Conservation (phyloP, 2,329 filamentous ascomycete species). For the Fusarium sp. region DNA sequence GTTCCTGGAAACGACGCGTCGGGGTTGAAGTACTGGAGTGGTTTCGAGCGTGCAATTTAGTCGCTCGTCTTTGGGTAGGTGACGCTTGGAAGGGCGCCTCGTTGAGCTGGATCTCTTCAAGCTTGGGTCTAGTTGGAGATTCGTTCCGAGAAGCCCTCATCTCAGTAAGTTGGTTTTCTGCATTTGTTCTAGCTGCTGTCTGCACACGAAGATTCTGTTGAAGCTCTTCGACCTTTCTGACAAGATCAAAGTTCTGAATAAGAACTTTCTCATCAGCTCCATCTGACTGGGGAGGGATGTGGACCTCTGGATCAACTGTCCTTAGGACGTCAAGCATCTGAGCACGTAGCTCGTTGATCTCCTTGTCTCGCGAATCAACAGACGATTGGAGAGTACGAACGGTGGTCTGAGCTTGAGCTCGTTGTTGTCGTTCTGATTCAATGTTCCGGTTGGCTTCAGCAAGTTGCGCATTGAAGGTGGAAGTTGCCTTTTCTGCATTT, state of each 20-base stretch:
- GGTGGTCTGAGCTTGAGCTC: constrained; percentile 85
- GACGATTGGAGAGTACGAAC: constrained; percentile 82
- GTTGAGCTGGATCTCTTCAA: constrained; percentile 90
- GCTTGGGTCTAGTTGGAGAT: constrained; percentile 75
- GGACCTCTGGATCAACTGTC: constrained; percentile 82
- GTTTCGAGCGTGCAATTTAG: constrained; percentile 64
- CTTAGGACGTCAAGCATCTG: constrained; percentile 87
- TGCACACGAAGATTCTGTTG: constrained; percentile 89
- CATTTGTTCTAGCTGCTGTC: constrained; percentile 81
- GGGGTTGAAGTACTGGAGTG: constrained; percentile 84
- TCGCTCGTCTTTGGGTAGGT: constrained; percentile 74
- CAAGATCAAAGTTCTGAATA: constrained; percentile 84
- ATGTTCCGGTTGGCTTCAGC: constrained; percentile 90
- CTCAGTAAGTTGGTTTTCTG: constrained; percentile 84
- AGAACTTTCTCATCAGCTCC: constrained; percentile 70
- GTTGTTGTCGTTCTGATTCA: constrained; percentile 89
- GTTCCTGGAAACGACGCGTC: constrained; percentile 74
- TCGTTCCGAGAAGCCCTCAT: constrained; percentile 79
- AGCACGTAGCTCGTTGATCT: constrained; percentile 81
- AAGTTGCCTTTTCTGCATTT: constrained; percentile 89
- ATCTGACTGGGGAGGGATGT: constrained; percentile 71
- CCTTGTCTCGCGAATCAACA: constrained; percentile 81
- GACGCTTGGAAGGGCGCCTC: constrained; percentile 80
- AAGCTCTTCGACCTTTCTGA: constrained; percentile 86
- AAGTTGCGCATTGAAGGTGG: constrained; percentile 81